These are phyloP conservation scores for Colletotrichum cordylinicola DNA, from an alignment of 2,329 filamentous ascomycete genomes.

Conservation along the genomic window DNA sequence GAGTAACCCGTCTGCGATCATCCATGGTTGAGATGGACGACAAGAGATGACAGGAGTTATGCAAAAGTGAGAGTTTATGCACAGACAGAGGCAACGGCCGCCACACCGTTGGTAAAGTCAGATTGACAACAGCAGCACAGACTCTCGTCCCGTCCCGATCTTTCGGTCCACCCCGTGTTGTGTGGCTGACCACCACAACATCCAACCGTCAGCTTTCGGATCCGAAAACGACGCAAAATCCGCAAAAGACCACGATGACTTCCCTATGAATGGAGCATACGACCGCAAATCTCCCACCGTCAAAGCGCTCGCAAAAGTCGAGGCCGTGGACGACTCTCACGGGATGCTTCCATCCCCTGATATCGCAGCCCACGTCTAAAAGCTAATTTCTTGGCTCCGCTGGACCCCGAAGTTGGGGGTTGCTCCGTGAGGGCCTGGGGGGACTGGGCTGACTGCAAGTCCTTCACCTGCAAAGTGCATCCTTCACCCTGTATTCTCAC, in stretches of 20 bases:
- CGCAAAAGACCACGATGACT: not conserved
- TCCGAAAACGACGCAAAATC: not conserved
- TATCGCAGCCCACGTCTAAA: not conserved
- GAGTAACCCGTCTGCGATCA: not conserved
- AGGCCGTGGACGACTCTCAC: not conserved
- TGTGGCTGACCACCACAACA: not conserved
- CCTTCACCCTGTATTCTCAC: not conserved
- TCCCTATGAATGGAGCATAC: not conserved
- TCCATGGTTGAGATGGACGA: not conserved
- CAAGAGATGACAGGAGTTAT: not conserved
- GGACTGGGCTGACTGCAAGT: not conserved
- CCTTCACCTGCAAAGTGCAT: not conserved
- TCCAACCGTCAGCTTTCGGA: not conserved
- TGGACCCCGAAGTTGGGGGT: not conserved
- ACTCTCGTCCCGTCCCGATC: slow-evolving; percentile 10
- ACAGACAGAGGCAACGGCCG: not conserved
- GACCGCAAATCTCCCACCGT: not conserved
- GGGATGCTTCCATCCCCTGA: not conserved
- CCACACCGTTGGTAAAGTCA: not conserved
- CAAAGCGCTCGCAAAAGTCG: not conserved
- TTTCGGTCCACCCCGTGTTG: not conserved
- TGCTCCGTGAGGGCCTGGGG: not conserved
- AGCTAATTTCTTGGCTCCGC: not conserved
- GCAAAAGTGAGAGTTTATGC: not conserved
- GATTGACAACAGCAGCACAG: not conserved